Evolutionary conservation across 805 yeast species (phyloP).

Genomic region (Isabelozyma pseudorhagii): DNA sequence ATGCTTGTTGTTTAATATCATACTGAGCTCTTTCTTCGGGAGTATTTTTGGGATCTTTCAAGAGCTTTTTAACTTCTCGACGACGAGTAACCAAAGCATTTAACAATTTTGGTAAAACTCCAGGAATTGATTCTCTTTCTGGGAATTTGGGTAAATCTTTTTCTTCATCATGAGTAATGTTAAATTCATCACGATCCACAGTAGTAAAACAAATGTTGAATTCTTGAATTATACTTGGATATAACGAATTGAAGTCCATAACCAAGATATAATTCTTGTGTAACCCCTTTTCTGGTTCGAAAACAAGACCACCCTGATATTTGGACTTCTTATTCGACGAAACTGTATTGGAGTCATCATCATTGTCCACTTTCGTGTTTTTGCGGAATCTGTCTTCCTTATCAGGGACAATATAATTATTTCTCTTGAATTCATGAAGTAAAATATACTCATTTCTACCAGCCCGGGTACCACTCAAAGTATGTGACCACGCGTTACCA

Average conservation of each 20-base stretch:
- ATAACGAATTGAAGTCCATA: conserved; percentile 97
- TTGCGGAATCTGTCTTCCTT: conserved; percentile 50
- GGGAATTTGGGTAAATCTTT: conserved; percentile 70
- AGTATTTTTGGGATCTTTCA: conserved; percentile 70
- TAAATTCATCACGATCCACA: conserved; percentile 62
- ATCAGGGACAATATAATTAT: conserved; percentile 85
- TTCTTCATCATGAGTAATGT: conserved; percentile 45
- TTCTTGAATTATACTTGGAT: conserved; percentile 96
- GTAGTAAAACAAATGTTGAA: conserved; percentile 97
- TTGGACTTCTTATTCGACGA: conserved; percentile 65
- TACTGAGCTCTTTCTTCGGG: conserved; percentile 72
- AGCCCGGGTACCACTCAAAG: conserved; percentile 91
- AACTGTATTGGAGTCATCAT: conserved; percentile 46
- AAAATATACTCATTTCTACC: conserved; percentile 93
- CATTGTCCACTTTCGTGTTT: conserved; percentile 33
- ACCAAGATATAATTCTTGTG: conserved; percentile 87
- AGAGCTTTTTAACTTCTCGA: conserved; percentile 82
- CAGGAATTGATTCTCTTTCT: conserved; percentile 52
- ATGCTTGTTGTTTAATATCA: conserved; percentile 94
- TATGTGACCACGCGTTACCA: conserved; percentile 96
- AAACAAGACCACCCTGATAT: conserved; percentile 90
- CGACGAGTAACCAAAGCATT: conserved; percentile 86
- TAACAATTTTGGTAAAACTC: conserved; percentile 83
- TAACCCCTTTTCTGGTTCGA: conserved; percentile 94
- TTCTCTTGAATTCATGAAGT: conserved; percentile 83